These are phyloP conservation scores for Ustilago curta DNA, from an alignment of 1,284 basidiomycete species.

Conservation along the genomic window DNA sequence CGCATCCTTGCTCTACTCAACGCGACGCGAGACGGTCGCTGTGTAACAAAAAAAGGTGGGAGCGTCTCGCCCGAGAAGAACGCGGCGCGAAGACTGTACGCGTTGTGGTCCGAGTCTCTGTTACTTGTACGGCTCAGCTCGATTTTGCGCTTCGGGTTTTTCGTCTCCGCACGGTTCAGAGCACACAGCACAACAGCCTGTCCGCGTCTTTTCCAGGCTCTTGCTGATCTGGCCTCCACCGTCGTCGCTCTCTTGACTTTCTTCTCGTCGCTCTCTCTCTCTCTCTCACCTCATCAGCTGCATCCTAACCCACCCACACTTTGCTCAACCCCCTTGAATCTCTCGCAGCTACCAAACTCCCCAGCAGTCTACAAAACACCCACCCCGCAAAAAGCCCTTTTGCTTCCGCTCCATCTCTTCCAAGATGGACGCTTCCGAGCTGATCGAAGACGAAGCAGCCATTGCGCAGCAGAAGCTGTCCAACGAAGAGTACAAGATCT, in stretches of 20 bases:
- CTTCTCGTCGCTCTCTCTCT: constrained; percentile 3
- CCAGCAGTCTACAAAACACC: too few relatives aligned
- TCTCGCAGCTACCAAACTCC: background rate
- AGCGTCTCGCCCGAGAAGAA: constrained; percentile 17
- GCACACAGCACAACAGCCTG: too few relatives aligned
- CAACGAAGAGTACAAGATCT: constrained; percentile 68
- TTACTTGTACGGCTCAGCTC: constrained; percentile 8
- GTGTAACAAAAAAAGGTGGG: background rate
- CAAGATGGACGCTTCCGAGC: constrained; percentile 53
- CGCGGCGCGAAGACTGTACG: background rate
- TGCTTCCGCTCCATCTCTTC: background rate
- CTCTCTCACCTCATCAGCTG: background rate
- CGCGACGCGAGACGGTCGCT: constrained; percentile 16
- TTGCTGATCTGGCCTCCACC: constrained; percentile 7
- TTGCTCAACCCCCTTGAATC: too few relatives aligned
- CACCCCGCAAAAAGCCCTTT: background rate
- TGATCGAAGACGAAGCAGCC: constrained; percentile 61
- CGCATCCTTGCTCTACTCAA: constrained; percentile 5
- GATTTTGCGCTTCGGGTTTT: background rate
- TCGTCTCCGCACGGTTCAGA: background rate
- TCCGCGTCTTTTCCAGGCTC: too few relatives aligned
- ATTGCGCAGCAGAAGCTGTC: constrained; percentile 63
- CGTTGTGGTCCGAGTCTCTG: constrained; percentile 5
- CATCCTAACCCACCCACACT: background rate
- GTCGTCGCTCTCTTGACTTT: background rate